Evolutionary conservation across 495 filamentous ascomycete species (phyloP).

Genomic region (Amorphotheca resinae): DNA sequence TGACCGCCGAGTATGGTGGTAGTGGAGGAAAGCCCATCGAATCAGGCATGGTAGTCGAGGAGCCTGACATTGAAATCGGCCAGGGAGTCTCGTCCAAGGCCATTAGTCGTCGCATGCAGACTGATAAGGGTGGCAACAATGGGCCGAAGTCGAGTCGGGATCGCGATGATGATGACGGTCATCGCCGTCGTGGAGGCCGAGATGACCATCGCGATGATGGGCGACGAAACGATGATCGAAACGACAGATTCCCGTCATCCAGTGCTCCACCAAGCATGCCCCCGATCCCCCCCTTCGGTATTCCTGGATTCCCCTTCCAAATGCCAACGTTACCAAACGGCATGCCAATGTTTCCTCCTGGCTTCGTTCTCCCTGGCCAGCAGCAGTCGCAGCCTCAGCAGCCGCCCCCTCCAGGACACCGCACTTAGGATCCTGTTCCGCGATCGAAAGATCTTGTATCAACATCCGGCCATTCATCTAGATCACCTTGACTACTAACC

Average conservation of each 20-base stretch:
- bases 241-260: slow-evolving; percentile 18
- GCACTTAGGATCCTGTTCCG: neutral
- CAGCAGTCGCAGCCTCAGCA: slow-evolving; percentile 3
- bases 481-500: neutral
- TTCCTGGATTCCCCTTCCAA: slow-evolving; percentile 46
- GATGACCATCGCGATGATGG: slow-evolving; percentile 24
- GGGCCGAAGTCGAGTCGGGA: slow-evolving; percentile 58
- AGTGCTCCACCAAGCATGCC: slow-evolving; percentile 16
- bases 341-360: slow-evolving; percentile 58
- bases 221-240: slow-evolving; percentile 30
- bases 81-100: slow-evolving; percentile 95
- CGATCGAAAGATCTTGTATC: neutral
- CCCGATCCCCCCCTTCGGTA: slow-evolving; percentile 11
- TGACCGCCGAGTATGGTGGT: slow-evolving; percentile 86
- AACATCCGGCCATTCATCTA: neutral
- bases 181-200: slow-evolving; percentile 31
- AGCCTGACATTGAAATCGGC: slow-evolving; percentile 97
- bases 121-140: slow-evolving; percentile 60
- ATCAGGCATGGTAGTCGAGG: slow-evolving; percentile 78
- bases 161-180: slow-evolving; percentile 35
- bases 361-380: slow-evolving; percentile 35
- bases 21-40: slow-evolving; percentile 75
- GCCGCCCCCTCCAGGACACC: slow-evolving; percentile 16
- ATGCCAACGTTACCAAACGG: slow-evolving; percentile 45
- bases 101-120: slow-evolving; percentile 72